Evolutionary conservation across 2,329 filamentous ascomycete genomes (phyloP).

Genomic region (Tolypocladium pustulatum): DNA sequence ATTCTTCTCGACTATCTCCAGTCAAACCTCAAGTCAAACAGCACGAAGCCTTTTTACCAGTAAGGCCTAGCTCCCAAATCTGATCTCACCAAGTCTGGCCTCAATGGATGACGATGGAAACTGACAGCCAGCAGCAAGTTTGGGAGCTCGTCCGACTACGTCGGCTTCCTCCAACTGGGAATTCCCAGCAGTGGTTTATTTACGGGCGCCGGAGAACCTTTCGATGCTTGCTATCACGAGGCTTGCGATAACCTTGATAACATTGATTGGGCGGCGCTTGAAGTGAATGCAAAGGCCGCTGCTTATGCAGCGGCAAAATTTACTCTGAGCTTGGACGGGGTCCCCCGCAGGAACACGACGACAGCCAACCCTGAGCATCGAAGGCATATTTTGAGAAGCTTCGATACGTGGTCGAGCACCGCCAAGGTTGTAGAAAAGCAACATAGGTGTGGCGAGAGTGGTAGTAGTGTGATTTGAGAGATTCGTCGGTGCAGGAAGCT

Average conservation of each 20-base stretch:
- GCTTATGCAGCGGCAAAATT: slow-evolving; percentile 37
- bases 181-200: slow-evolving; percentile 28
- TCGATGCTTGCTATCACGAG: slow-evolving; percentile 28
- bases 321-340: slow-evolving; percentile 22
- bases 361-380: slow-evolving; percentile 15
- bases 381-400: slow-evolving; percentile 12
- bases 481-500: not conserved
- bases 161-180: slow-evolving; percentile 24
- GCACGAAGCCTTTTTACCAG: slow-evolving; percentile 16
- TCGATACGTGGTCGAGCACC: slow-evolving; percentile 14
- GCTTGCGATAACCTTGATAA: slow-evolving; percentile 29
- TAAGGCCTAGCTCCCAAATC: slow-evolving; percentile 2
- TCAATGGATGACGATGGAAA: not conserved
- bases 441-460: slow-evolving; percentile 15
- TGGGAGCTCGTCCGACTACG: slow-evolving; percentile 25
- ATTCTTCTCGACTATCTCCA: slow-evolving; percentile 19
- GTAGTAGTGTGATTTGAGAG: slow-evolving; percentile 7
- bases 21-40: slow-evolving; percentile 13
- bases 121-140: slow-evolving; percentile 13
- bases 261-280: slow-evolving; percentile 29
- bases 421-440: slow-evolving; percentile 14
- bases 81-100: too few relatives aligned
- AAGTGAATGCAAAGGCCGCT: slow-evolving; percentile 31
- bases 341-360: slow-evolving; percentile 21
- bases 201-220: slow-evolving; percentile 20